Base-by-base conservation (phyloP, 2,329 filamentous ascomycete species). In the Fusarium armeniacum region DNA sequence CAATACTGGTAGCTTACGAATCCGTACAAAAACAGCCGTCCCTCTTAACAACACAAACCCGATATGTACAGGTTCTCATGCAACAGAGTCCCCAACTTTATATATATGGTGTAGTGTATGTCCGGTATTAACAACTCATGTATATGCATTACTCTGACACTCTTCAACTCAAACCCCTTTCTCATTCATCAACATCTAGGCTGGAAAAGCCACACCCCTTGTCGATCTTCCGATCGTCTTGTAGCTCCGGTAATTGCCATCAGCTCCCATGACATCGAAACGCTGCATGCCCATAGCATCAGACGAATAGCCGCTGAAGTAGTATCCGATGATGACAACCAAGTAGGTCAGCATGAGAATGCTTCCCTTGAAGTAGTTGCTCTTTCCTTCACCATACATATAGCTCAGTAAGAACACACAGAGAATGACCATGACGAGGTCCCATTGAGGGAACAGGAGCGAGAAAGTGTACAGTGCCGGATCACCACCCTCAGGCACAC, bases 341-440 rank as follows among this genome's bases (percentile, higher is more conserved):
- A 98, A 81, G 78, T 99, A 99, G 35, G 93, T 96, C 52, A 99
- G 84, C 69, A 98, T 89, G 54, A 99, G 85, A 73, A 98, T 98
- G 70, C 93, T 97, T 53, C 96, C 96, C 83, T 99, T 99, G 89
- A 99, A 99, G 81, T 99, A 99, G 81, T 99, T 99, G 84, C 94
- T 98, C 88, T 99, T 99, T 41, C 96, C 96, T 82, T 99, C 96
- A 53, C 95, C 93, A 75, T 98, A 97, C 85, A 99, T 95, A 84
- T 98, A 97, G 76, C 94, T 97, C 71, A 99, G 89, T 59, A 99
- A 83, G 83, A 99, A 97, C 20, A 99, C 94, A 76, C 95, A 98
- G 18, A 99, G 83, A 63, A 98, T 97, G 18, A 98, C 93, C 1
- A 93, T 97, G 15, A 98, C 91, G 93, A 99, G 97, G 79, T 99